These are phyloP conservation scores for Sclerospora graminicola DNA, from an alignment of 352 stramenopile genomes.

Conservation along the genomic window DNA sequence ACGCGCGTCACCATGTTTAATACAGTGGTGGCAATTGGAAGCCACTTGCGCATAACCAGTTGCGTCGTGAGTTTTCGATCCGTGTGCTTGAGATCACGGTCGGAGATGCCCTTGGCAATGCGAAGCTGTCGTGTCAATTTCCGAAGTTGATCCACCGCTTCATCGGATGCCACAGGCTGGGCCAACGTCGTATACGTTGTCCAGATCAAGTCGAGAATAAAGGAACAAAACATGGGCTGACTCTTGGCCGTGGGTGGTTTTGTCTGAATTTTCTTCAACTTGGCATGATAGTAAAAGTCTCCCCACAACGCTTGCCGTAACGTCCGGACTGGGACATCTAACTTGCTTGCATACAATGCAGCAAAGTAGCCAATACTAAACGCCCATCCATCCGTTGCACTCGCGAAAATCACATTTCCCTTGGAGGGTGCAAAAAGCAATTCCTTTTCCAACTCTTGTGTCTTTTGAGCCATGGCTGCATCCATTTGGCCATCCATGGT, in stretches of 20 bases:
- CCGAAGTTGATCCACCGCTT: slow-evolving; percentile 38
- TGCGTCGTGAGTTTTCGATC: slow-evolving; percentile 56
- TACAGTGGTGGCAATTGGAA: slow-evolving; percentile 79
- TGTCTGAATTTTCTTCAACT: slow-evolving; percentile 85
- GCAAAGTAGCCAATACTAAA: slow-evolving; percentile 85
- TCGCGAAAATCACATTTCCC: slow-evolving; percentile 92
- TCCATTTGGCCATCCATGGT: slow-evolving; percentile 22
- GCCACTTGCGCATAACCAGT: slow-evolving; percentile 82
- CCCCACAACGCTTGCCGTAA: slow-evolving; percentile 86
- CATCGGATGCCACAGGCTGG: slow-evolving; percentile 32
- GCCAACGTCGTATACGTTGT: slow-evolving; percentile 66
- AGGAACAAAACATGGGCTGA: slow-evolving; percentile 88
- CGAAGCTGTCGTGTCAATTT: slow-evolving; percentile 61
- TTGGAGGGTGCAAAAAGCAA: slow-evolving; percentile 79
- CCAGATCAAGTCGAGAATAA: slow-evolving; percentile 89
- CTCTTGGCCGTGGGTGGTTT: slow-evolving; percentile 61
- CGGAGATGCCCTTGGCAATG: slow-evolving; percentile 51
- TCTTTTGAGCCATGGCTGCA: slow-evolving; percentile 56
- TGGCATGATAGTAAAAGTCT: slow-evolving; percentile 85
- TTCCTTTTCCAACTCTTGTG: slow-evolving; percentile 51
- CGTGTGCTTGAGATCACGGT: slow-evolving; percentile 60
- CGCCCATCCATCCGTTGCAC: slow-evolving; percentile 87
- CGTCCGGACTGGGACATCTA: slow-evolving; percentile 46
- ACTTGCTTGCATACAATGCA: slow-evolving; percentile 57
- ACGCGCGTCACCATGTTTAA: slow-evolving; percentile 86